These are phyloP conservation scores for Talaromyces amestolkiae DNA, from an alignment of 2,329 filamentous ascomycete genomes.

Conservation along the genomic window DNA sequence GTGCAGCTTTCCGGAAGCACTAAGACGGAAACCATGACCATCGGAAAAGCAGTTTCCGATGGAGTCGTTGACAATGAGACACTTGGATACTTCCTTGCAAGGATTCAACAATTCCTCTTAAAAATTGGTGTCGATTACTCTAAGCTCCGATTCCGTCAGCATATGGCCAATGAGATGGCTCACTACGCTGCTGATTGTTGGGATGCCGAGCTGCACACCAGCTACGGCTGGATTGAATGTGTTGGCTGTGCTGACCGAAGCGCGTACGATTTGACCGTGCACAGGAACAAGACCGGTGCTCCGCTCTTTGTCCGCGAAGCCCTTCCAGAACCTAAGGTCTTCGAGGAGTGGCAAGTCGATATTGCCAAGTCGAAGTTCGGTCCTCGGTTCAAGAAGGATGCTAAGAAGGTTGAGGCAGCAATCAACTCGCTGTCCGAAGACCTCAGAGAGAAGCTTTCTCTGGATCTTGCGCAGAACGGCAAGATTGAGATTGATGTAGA, in stretches of 20 bases:
- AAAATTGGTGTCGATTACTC: slow-evolving; percentile 81
- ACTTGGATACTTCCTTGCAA: slow-evolving; percentile 91
- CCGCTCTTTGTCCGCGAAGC: slow-evolving; percentile 81
- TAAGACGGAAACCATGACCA: slow-evolving; percentile 66
- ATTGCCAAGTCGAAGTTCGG: slow-evolving; percentile 96
- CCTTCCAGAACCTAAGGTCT: slow-evolving; percentile 70
- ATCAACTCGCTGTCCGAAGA: slow-evolving; percentile 75
- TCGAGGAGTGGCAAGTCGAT: slow-evolving; percentile 85
- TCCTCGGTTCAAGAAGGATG: slow-evolving; percentile 91
- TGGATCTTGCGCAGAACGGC: slow-evolving; percentile 69
- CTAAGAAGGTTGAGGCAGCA: slow-evolving; percentile 77
- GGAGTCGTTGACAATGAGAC: slow-evolving; percentile 95
- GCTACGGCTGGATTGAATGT: slow-evolving; percentile 96
- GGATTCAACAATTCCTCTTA: slow-evolving; percentile 85
- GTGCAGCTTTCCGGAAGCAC: slow-evolving; percentile 87
- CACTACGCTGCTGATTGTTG: slow-evolving; percentile 97
- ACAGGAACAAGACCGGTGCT: slow-evolving; percentile 87
- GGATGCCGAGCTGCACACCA: slow-evolving; percentile 91
- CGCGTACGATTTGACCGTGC: slow-evolving; percentile 89
- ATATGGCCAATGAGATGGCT: slow-evolving; percentile 88
- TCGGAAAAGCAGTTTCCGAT: slow-evolving; percentile 80
- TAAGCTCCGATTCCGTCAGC: slow-evolving; percentile 94
- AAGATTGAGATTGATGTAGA: slow-evolving; percentile 76
- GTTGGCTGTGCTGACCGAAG: slow-evolving; percentile 95
- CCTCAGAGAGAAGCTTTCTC: slow-evolving; percentile 73